phyloP scores from a whole-genome alignment of 2,329 filamentous ascomycete species.

The Magnaporthiopsis poae region DNA sequence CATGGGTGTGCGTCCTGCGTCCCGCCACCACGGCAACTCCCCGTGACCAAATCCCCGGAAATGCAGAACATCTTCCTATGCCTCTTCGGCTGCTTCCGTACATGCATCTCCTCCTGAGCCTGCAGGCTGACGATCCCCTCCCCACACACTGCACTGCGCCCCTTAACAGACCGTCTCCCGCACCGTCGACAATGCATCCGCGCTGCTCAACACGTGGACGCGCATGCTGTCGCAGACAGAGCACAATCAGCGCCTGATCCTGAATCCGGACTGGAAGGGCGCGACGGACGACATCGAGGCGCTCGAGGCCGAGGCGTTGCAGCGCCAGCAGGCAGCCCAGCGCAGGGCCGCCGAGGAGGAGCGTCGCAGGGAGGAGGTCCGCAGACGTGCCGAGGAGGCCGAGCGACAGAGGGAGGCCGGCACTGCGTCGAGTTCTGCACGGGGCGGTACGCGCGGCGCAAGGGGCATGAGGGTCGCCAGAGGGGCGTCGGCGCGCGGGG shows the following conservation, averaged over 20 bases:
- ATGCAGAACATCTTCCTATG: neutral
- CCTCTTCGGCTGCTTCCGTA: neutral
- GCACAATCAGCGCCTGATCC: constrained; percentile 85
- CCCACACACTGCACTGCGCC: neutral
- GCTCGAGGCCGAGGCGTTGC: constrained; percentile 67
- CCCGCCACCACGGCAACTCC: neutral
- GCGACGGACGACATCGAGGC: constrained; percentile 78
- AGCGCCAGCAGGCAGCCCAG: constrained; percentile 68
- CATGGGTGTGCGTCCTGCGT: constrained; percentile 58
- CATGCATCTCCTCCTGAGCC: neutral
- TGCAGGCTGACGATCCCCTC: neutral
- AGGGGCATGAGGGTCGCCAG: neutral
- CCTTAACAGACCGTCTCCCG: constrained; percentile 62
- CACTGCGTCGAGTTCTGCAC: constrained; percentile 6
- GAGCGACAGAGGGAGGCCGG: constrained; percentile 37
- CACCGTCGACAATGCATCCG: constrained; percentile 79
- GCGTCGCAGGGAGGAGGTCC: constrained; percentile 60
- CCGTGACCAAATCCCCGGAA: neutral
- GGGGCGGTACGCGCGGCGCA: constrained; percentile 2
- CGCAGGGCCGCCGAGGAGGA: constrained; percentile 70
- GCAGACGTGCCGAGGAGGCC: constrained; percentile 54
- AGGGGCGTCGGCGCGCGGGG: neutral
- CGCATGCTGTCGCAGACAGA: constrained; percentile 93
- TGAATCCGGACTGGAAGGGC: constrained; percentile 83
- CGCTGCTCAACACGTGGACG: constrained; percentile 88